phyloP scores from a whole-genome alignment of 352 stramenopile genomes.

The Globisporangium parvum region DNA sequence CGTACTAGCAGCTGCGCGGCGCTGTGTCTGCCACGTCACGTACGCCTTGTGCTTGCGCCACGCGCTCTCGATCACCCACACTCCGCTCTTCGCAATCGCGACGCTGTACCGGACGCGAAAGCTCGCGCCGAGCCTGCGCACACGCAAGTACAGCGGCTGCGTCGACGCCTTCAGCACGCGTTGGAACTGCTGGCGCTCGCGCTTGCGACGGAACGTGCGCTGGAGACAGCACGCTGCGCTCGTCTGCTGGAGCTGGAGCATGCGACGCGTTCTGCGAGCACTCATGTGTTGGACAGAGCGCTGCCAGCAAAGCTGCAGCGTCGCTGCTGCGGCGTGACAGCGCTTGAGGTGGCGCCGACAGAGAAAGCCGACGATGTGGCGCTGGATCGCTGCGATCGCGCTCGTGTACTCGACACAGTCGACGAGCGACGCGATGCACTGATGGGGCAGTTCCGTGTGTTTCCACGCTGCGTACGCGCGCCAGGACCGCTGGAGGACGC shows the following conservation, averaged over 20 bases:
- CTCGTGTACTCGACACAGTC: slow-evolving; percentile 39
- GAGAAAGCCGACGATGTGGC: slow-evolving; percentile 32
- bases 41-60: slow-evolving; percentile 36
- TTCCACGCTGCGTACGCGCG: slow-evolving; percentile 24
- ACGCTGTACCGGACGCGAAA: slow-evolving; percentile 30
- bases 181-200: slow-evolving; percentile 23
- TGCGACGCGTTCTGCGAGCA: slow-evolving; percentile 20
- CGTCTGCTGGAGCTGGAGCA: slow-evolving; percentile 17
- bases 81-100: slow-evolving; percentile 37
- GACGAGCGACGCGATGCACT: slow-evolving; percentile 22
- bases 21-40: slow-evolving; percentile 7
- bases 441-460: slow-evolving; percentile 14
- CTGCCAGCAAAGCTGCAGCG: slow-evolving; percentile 41
- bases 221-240: slow-evolving; percentile 52
- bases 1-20: background rate
- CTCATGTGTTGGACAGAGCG: slow-evolving; percentile 1
- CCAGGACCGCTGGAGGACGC: slow-evolving; percentile 29
- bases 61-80: slow-evolving; percentile 33
- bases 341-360: slow-evolving; percentile 29
- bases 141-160: slow-evolving; percentile 44
- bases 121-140: slow-evolving; percentile 10
- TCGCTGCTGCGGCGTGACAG: slow-evolving; percentile 14
- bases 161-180: slow-evolving; percentile 25
- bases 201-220: slow-evolving; percentile 29
- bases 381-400: slow-evolving; percentile 40